A percentile compares a stretch with the other conserved stretches of the same genome.
These are phyloP conservation scores for Tinospora cordifolia DNA, from an alignment of 164 flowering plant species.

Conservation along the genomic window DNA sequence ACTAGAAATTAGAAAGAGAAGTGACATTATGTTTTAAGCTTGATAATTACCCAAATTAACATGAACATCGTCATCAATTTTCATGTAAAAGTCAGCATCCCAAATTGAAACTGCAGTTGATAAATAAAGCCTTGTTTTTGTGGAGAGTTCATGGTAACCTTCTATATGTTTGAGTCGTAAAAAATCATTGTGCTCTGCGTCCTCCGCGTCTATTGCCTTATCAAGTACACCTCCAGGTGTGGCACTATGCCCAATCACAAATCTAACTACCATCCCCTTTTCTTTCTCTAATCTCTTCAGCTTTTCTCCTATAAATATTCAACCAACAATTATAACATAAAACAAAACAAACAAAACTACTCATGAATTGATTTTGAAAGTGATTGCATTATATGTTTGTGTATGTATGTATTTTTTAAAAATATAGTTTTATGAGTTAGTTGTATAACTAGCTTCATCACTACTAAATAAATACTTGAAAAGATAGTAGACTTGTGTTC, in stretches of 20 bases:
- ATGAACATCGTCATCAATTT: conserved; percentile 87
- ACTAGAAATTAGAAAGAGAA: too few species aligned
- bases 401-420: too few species aligned
- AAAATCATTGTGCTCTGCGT: conserved; percentile 54
- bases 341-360: too few species aligned
- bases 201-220: conserved; percentile 54
- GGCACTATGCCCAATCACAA: conserved; percentile 77
- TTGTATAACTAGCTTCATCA: too few species aligned
- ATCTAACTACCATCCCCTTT: conserved; percentile 67
- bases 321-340: too few species aligned
- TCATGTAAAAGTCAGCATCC: conserved; percentile 82
- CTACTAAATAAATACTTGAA: too few species aligned
- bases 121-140: conserved; percentile 68
- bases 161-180: conserved; percentile 66
- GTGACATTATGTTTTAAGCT: too few species aligned
- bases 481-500: too few species aligned
- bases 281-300: conserved; percentile 59
- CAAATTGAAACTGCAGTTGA: conserved; percentile 57
- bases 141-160: conserved; percentile 76
- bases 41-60: conserved; percentile 45
- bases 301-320: conserved; percentile 50
- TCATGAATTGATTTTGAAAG: too few species aligned
- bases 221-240: conserved; percentile 61
- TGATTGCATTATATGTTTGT: too few species aligned
- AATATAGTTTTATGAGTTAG: too few species aligned